A percentile compares a stretch with the other conserved stretches of the same genome.
Evolutionary conservation across 2,329 filamentous ascomycete genomes (phyloP).

Genomic region (Arthrobotrys pseudoclavata): DNA sequence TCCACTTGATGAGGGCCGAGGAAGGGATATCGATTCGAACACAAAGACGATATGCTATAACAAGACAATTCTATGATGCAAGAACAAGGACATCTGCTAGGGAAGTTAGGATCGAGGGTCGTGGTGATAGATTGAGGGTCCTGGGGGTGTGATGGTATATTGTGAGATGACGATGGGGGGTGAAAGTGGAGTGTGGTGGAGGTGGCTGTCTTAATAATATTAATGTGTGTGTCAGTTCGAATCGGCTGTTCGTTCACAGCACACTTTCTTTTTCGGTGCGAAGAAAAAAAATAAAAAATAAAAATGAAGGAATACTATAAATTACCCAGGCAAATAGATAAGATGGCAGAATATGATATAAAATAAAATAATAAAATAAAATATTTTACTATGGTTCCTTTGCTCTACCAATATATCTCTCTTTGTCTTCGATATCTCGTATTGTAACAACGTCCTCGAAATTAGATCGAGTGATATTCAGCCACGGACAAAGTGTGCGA

Average conservation of each 20-base stretch:
- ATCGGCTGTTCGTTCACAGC: constrained; percentile 22
- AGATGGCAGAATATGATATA: not conserved
- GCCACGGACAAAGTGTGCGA: constrained; percentile 18
- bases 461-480: constrained; percentile 14
- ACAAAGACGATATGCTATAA: constrained; percentile 40
- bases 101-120: not conserved
- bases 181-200: constrained; percentile 46
- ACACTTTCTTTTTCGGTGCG: constrained; percentile 36
- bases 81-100: constrained; percentile 34
- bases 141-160: constrained; percentile 8
- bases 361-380: not conserved
- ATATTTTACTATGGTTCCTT: not conserved
- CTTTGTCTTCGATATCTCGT: not conserved
- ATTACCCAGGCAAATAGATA: no score
- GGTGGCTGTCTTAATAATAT: constrained; percentile 35
- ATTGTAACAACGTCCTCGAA: not conserved
- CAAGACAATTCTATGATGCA: constrained; percentile 30
- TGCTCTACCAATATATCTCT: not conserved
- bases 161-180: constrained; percentile 54
- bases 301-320: not conserved
- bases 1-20: constrained; percentile 17
- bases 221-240: constrained; percentile 28
- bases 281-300: constrained; percentile 27
- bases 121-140: constrained; percentile 20
- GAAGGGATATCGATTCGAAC: constrained; percentile 7